Conservation (phyloP, 129 eudicot species). For the Arctium lappa region DNA sequence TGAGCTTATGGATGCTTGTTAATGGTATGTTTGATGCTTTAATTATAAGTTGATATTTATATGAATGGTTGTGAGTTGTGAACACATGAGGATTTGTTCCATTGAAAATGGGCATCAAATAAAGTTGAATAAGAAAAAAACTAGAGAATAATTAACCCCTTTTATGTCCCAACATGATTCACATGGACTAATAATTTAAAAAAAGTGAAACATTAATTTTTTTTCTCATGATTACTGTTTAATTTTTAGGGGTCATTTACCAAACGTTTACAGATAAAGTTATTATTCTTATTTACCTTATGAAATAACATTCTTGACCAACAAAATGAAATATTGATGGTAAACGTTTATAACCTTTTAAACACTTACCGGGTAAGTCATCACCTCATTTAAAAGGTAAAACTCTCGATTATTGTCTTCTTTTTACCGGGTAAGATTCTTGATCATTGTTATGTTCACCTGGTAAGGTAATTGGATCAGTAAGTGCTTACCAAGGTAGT, state of each 20-base stretch:
- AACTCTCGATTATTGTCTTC: no score
- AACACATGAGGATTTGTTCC: constrained; percentile 20
- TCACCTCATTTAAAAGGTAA: no score
- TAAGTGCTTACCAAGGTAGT: no score
- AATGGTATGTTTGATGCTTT: not conserved
- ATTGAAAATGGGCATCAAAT: constrained; percentile 25
- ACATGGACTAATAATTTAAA: not conserved
- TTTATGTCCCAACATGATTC: constrained; percentile 3
- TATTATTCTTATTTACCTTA: no score
- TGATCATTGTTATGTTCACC: no score
- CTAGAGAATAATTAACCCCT: constrained; percentile 17
- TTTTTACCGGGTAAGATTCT: no score
- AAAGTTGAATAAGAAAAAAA: constrained; percentile 14
- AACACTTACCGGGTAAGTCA: no score
- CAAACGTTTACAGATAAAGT: no score
- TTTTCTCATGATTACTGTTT: not conserved
- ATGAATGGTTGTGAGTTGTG: constrained; percentile 9
- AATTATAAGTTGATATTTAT: not conserved
- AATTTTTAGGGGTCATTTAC: not conserved
- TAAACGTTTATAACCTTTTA: no score
- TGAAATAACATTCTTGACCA: no score
- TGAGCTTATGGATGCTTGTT: constrained; percentile 6
- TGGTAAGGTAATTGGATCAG: no score
- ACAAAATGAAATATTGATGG: no score
- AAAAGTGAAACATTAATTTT: not conserved